Evolutionary conservation across 495 filamentous ascomycete genomes (phyloP).

Genomic region (Hypoxylon crocopeplum): DNA sequence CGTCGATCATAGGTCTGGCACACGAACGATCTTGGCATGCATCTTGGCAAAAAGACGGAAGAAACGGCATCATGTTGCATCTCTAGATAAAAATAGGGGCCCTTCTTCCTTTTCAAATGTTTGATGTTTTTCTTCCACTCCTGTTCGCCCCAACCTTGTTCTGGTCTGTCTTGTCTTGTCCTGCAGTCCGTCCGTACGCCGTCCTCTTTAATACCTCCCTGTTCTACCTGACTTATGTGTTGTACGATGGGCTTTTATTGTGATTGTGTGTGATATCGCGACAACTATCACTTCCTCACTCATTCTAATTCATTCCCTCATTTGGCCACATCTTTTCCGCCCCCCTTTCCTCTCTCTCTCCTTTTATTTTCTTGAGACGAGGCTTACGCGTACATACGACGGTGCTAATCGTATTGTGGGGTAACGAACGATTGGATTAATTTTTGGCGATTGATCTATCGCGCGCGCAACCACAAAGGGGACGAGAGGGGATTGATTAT

Average conservation of each 20-base stretch:
- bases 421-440: conserved; percentile 19
- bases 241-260: conserved; percentile 16
- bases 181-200: too few relatives aligned
- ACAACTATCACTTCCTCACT: conserved; percentile 1
- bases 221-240: conserved; percentile 3
- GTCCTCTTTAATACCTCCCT: not conserved
- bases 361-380: conserved; percentile 22
- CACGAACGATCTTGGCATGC: conserved; percentile 35
- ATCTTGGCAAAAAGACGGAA: conserved; percentile 38
- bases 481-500: conserved; percentile 22
- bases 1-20: conserved; percentile 34
- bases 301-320: conserved; percentile 30
- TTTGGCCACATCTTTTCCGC: not conserved
- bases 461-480: conserved; percentile 12
- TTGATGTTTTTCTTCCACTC: conserved; percentile 23
- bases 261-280: conserved; percentile 28
- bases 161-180: too few relatives aligned
- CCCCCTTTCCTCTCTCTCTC: not conserved
- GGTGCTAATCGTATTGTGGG: conserved; percentile 31
- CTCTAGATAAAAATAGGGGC: conserved; percentile 34
- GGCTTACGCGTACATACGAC: conserved; percentile 34
- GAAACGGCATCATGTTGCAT: conserved; percentile 35
- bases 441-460: conserved; percentile 15
- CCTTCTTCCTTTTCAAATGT: conserved; percentile 23
- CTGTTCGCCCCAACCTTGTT: not conserved